phyloP scores from a whole-genome alignment of 2,329 filamentous ascomycete species.

The Aspergillus sp. region DNA sequence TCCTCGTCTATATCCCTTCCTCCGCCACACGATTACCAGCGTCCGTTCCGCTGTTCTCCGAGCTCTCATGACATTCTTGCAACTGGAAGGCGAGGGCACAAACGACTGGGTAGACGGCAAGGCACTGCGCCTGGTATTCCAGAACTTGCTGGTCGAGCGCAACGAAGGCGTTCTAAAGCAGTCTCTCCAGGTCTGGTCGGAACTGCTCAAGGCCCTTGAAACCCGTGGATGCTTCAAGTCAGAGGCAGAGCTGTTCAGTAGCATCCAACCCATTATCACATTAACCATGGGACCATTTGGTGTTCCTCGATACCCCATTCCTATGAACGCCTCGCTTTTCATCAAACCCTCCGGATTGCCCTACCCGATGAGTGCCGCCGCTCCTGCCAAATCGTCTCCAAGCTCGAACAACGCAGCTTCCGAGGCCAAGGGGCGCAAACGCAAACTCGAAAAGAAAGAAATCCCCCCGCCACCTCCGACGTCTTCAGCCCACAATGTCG shows the following conservation, averaged over 20 bases:
- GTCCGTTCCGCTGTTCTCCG: conserved; percentile 90
- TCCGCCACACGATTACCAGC: conserved; percentile 93
- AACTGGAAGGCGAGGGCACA: conserved; percentile 70
- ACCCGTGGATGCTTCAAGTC: conserved; percentile 56
- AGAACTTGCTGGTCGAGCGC: conserved; percentile 89
- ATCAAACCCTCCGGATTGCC: conserved; percentile 87
- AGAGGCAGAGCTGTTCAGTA: conserved; percentile 63
- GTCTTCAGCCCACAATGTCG: conserved; percentile 80
- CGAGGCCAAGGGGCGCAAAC: conserved; percentile 66
- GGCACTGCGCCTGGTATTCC: conserved; percentile 81
- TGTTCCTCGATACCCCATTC: conserved; percentile 79
- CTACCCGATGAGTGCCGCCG: conserved; percentile 51
- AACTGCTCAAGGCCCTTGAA: conserved; percentile 64
- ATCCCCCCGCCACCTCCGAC: conserved; percentile 46
- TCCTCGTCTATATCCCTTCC: conserved; percentile 87
- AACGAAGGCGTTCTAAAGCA: conserved; percentile 74
- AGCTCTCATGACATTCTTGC: conserved; percentile 85
- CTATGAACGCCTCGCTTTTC: conserved; percentile 85
- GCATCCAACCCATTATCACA: conserved; percentile 74
- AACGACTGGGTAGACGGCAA: conserved; percentile 90
- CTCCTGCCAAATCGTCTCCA: conserved; percentile 37
- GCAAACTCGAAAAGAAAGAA: conserved; percentile 78
- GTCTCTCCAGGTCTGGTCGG: conserved; percentile 80
- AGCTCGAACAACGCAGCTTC: conserved; percentile 40
- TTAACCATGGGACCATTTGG: conserved; percentile 87